These are phyloP conservation scores for Heliosperma pusillum DNA, from an alignment of 148 eudicot genomes.

Conservation along the genomic window DNA sequence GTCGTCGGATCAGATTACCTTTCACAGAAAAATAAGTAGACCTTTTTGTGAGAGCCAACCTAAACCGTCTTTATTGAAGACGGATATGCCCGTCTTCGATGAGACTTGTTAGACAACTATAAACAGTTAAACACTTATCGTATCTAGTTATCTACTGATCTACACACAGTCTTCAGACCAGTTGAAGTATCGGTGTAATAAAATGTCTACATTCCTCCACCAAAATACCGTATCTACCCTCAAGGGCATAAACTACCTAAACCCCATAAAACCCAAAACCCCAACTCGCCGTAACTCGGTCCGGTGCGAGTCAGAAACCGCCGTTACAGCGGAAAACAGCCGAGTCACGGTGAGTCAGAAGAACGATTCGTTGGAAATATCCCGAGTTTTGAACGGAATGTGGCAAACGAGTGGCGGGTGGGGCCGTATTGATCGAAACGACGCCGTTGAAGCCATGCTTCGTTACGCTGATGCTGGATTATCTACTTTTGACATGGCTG, in stretches of 20 bases:
- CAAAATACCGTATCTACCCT: slow-evolving; percentile 13
- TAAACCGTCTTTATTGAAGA: too few species aligned
- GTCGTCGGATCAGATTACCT: too few species aligned
- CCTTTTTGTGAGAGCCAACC: too few species aligned
- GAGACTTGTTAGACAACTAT: too few species aligned
- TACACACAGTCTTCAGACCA: too few species aligned
- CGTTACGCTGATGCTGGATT: slow-evolving; percentile 75
- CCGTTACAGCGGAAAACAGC: slow-evolving; percentile 31
- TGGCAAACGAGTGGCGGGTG: slow-evolving; percentile 99
- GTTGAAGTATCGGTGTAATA: too few species aligned
- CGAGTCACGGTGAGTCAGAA: slow-evolving; percentile 49
- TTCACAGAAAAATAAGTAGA: too few species aligned
- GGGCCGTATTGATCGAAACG: slow-evolving; percentile 80
- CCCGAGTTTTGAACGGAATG: slow-evolving; percentile 89
- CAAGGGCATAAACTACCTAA: too few species aligned
- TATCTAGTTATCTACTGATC: too few species aligned
- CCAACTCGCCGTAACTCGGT: slow-evolving; percentile 24
- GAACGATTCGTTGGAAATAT: slow-evolving; percentile 61
- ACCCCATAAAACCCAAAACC: slow-evolving; percentile 22
- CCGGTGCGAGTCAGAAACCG: slow-evolving; percentile 37
- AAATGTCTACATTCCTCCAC: slow-evolving; percentile 15
- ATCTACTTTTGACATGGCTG: slow-evolving; percentile 88
- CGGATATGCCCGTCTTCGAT: too few species aligned
- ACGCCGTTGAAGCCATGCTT: slow-evolving; percentile 92
- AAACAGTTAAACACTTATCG: too few species aligned